Evolutionary conservation across 106 monocot genomes (phyloP), one percentile per base, ranked within the genome.

Genomic region (Allium cepa): DNA sequence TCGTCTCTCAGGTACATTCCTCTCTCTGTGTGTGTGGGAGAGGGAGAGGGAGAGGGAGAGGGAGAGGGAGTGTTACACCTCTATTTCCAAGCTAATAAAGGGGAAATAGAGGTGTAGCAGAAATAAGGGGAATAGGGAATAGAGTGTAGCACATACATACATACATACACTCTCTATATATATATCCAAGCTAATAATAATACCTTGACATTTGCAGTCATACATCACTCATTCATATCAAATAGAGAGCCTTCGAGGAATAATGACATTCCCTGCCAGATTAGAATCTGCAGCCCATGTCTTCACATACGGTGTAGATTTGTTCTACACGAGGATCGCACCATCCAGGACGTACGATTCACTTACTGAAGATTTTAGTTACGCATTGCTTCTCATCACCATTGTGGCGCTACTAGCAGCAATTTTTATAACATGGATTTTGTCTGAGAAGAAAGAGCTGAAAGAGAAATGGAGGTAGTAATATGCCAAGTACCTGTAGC

Each of bases 281-380:
- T 60, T 99, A 57, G 99, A 99, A 69, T 99, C 99, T 10, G 93
- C 93, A 9, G 78, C 93, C 7, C 90, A 87, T 3, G 79, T 99
- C 56, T 93, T 99, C 78, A 73, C 90, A 47, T 99, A 93, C 13
- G 99, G 99, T 0, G 64, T 99, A 17, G 99, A 99, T 80, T 79
- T 99, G 13, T 99, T 99, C 76, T 99, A 82, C 57, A 93, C 93
- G 11, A 77, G 79, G 57, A 76, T 93, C n/a, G 93, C 99, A 49
- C 93, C 99, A n/a, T 99, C 99, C 47, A 68, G 90, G 62, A 93
- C 89, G 47, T 99, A 93, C 55, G 99, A 99, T 69, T 99, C 99
- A 1, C 87, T 99, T 7, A 99, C 99, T 22, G 99, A 99, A 71
- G 99, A 99, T 60, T 99, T 99, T 72, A 93, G 78, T 78, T 99